Base-by-base conservation (phyloP, 768 basidiomycete genomes). In the Psilocybe cubensis region DNA sequence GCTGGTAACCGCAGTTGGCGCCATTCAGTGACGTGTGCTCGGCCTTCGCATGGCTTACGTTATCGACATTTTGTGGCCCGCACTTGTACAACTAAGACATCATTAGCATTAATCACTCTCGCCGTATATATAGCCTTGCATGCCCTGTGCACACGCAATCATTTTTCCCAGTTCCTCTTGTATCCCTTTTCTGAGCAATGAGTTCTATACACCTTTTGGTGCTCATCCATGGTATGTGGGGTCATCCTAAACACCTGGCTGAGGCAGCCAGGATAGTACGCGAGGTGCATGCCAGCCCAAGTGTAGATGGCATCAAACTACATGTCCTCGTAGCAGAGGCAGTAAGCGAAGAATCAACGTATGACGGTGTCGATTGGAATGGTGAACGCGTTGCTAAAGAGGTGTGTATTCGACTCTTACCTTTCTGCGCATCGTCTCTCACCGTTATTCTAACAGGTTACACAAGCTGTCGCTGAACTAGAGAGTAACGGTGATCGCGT, bases 311-410 rank as follows among this genome's bases (percentile, higher is more conserved):
- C 40, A 69, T 74, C n/a, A 66, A 76, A 56, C 76, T 94, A 4
- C 83, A 84, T 31, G 77, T 91, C 24, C 70, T 92, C n/a, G 67
- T 84, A 0, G 82, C 91, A 2, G 74, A 89, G 63, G 82, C 87
- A 2, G 90, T 92, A 67, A 67, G 75, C 17, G 84, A 84, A 27
- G 81, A 85, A 25, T 80, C 79, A 9, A 92, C 90, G 1, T 93
- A 92, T 63, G 92, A 94, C 61, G 91, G 92, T 1, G 83, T 94
- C 21, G 92, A 94, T 66, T 90, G 90, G 84, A 87, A 91, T 56
- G 89, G 85, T 33, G 90, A 93, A 72, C 79, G 93, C 28, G 84
- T 94, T 31, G 84, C 91, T 3, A 75, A 86, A 58, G 93, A 95
- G 84, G 92, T 91, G 49, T 31, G 77, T 64, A 9, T 23, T 40